Evolutionary conservation across 768 basidiomycete genomes (phyloP), one percentile per base, ranked within the genome.

Genomic region (Gloeopeniophorella convolvens): DNA sequence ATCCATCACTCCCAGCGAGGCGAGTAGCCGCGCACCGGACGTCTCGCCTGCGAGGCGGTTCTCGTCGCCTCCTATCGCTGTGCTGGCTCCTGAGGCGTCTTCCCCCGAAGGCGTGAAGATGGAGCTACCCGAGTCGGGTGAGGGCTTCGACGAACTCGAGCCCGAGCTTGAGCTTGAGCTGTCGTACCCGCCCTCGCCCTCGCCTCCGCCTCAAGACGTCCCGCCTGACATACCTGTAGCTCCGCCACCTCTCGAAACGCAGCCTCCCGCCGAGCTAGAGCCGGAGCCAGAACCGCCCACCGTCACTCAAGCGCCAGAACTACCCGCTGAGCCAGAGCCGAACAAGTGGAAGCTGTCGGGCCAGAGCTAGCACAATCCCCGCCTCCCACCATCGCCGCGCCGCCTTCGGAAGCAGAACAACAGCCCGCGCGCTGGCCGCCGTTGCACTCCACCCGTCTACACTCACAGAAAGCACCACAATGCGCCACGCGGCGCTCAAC

Each of bases 121-220:
- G 1, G 45, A 37, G 18, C 45, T 36, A 35, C 12, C 51, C 31
- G 24, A 26, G 23, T 18, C 41, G 31, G 43, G 46, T 10, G 10
- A 12, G 11, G 30, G 10, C 15, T 40, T 45, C 28, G 46, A 53
- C 6, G 51, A 53, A 37, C 37, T 18, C 9, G 51, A 53, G n/a
- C n/a, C n/a, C n/a, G n/a, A n/a, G n/a, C n/a, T n/a, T 34, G 51
- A 53, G 8, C 18, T 53, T 21, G 46, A 43, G 15, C 23, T 54
- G 15, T 44, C 52, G 16, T 54, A 43, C 11, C 52, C 52, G 21
- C 2, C 52, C 16, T 44, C 42, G 21, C 35, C 46, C 12, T 13
- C 6, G 21, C 15, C 7, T 2, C 15, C 41, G 12, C 8, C 6
- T 39, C 35, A 2, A 10, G 15, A n/a, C 18, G 2, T 4, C 15